Evolutionary conservation across 305 asterid genomes (phyloP).

Genomic region (Fraxinus sp.): DNA sequence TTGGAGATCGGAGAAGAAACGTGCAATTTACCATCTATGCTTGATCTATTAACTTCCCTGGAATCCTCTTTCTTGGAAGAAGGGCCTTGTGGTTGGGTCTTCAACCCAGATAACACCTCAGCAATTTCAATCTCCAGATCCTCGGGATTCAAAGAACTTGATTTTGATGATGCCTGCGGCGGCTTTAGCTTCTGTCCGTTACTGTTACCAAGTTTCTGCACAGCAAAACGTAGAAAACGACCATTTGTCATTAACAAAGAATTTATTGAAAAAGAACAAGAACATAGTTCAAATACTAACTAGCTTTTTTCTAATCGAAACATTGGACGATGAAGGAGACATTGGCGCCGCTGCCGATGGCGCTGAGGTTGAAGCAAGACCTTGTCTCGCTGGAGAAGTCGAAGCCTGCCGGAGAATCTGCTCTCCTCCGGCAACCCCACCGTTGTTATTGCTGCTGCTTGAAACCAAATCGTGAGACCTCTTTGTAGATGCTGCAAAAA

Average conservation of each 20-base stretch:
- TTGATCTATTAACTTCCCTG: constrained; percentile 63
- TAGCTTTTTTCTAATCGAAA: constrained; percentile 67
- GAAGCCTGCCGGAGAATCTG: constrained; percentile 54
- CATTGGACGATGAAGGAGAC: constrained; percentile 88
- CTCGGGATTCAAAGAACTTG: constrained; percentile 70
- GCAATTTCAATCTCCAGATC: constrained; percentile 95
- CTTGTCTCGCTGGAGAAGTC: constrained; percentile 66
- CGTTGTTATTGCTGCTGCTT: constrained; percentile 44
- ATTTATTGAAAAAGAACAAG: neutral
- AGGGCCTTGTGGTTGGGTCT: constrained; percentile 77
- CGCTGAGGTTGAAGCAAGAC: constrained; percentile 35
- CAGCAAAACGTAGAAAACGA: constrained; percentile 1
- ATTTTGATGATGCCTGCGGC: constrained; percentile 55
- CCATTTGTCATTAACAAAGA: neutral
- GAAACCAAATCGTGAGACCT: constrained; percentile 89
- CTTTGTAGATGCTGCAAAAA: constrained; percentile 67
- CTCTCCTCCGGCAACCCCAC: constrained; percentile 55
- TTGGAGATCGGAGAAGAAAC: constrained; percentile 73
- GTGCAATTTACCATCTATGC: constrained; percentile 48
- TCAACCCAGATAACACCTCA: constrained; percentile 81
- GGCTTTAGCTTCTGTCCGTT: constrained; percentile 69
- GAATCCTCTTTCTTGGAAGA: constrained; percentile 71
- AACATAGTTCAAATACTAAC: constrained; percentile 44
- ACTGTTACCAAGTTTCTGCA: constrained; percentile 55
- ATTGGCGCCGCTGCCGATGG: constrained; percentile 58